Percentiles rank a stretch among this genome's conserved stretches.
Evolutionary conservation across 768 basidiomycete genomes (phyloP).

Genomic region (Tylopilus felleus): DNA sequence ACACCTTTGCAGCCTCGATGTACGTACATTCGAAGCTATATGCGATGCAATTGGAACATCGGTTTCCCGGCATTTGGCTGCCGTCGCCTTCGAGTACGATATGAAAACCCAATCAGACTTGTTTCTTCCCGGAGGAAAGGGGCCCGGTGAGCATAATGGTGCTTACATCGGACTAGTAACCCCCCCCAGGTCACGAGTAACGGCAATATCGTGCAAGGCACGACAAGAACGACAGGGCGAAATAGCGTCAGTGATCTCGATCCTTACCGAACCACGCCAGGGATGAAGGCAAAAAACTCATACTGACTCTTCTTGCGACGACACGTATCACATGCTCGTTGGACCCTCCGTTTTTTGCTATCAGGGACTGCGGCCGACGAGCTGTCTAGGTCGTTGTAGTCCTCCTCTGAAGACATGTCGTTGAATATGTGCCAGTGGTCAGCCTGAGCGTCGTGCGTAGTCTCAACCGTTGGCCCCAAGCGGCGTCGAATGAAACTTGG

Average conservation of each 20-base stretch:
- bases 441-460: not conserved
- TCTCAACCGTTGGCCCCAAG: too few relatives aligned
- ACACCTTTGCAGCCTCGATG: conserved; percentile 51
- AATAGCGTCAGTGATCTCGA: conserved; percentile 1
- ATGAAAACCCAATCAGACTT: not conserved
- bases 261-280: not conserved
- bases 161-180: conserved; percentile 26
- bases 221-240: not conserved
- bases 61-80: conserved; percentile 50
- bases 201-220: too few relatives aligned
- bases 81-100: conserved; percentile 47
- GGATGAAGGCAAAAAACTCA: not conserved
- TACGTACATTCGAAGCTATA: conserved; percentile 53
- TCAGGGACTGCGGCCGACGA: conserved; percentile 29
- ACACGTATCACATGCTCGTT: conserved; percentile 80
- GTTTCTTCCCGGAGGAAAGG: not conserved
- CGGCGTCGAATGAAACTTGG: not conserved
- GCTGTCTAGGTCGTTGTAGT: conserved; percentile 46
- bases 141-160: not conserved
- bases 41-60: conserved; percentile 54
- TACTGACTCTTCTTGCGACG: conserved; percentile 76
- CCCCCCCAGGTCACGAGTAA: too few relatives aligned
- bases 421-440: not conserved
- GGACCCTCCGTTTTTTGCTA: conserved; percentile 67
- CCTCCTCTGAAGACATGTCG: conserved; percentile 43